phyloP scores from a whole-genome alignment of 495 filamentous ascomycete species.

The Neohortaea acidophila region DNA sequence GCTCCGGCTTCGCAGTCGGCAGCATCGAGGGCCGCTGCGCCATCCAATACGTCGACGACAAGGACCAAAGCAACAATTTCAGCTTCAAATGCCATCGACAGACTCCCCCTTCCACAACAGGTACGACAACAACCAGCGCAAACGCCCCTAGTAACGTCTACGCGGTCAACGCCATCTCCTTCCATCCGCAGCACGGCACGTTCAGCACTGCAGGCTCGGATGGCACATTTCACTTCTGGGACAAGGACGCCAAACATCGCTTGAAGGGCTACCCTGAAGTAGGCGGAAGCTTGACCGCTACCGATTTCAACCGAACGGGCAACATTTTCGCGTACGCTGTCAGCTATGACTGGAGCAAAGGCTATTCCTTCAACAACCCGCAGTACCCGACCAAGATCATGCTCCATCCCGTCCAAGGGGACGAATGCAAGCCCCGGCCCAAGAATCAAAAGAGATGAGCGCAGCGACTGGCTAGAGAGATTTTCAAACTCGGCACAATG shows the following conservation, averaged over 20 bases:
- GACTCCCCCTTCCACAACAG: no score
- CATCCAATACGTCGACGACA: slow-evolving; percentile 79
- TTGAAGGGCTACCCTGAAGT: slow-evolving; percentile 79
- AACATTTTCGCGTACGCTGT: slow-evolving; percentile 80
- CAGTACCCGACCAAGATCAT: slow-evolving; percentile 68
- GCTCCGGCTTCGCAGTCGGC: slow-evolving; percentile 70
- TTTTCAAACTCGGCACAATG: no score
- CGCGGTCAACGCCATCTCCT: slow-evolving; percentile 76
- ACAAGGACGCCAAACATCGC: slow-evolving; percentile 74
- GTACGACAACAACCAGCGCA: slow-evolving; percentile 43
- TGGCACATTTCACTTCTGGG: slow-evolving; percentile 69
- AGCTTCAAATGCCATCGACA: slow-evolving; percentile 90
- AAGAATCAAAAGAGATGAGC: slow-evolving; percentile 52
- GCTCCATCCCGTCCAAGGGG: slow-evolving; percentile 59
- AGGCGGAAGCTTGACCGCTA: slow-evolving; percentile 63
- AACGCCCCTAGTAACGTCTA: slow-evolving; percentile 60
- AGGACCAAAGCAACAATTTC: slow-evolving; percentile 69
- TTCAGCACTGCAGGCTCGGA: slow-evolving; percentile 84
- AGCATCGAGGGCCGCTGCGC: slow-evolving; percentile 82
- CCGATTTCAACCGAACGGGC: slow-evolving; percentile 60
- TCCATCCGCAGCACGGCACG: slow-evolving; percentile 74
- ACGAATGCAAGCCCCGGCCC: slow-evolving; percentile 70
- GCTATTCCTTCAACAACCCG: slow-evolving; percentile 56
- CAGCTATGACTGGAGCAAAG: slow-evolving; percentile 92
- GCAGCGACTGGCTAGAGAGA: no score